Evolutionary conservation across 1,284 basidiomycete species (phyloP).

Genomic region (Austroboletus novae-zelandiae): DNA sequence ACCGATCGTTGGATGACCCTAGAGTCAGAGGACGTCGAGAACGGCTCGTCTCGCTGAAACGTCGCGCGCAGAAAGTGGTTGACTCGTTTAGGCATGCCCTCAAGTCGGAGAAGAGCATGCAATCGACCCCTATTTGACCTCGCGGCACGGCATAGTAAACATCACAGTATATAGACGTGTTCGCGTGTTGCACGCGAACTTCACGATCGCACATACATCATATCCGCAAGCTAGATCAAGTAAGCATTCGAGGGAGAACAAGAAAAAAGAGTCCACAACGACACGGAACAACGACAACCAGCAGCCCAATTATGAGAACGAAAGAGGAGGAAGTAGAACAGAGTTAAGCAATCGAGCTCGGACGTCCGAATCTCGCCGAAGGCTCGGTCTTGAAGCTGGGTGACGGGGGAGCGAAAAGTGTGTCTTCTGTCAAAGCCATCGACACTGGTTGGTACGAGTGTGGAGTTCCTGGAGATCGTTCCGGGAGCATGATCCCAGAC

Average conservation of each 20-base stretch:
- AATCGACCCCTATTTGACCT: constrained; percentile 24
- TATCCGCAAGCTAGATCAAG: constrained; percentile 13
- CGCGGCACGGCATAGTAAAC: constrained; percentile 26
- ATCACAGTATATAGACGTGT: constrained; percentile 18
- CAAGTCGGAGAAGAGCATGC: constrained; percentile 16
- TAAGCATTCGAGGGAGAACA: constrained; percentile 2
- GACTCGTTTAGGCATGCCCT: constrained; percentile 8
- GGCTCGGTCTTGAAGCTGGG: constrained; percentile 54
- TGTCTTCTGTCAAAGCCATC: constrained; percentile 73
- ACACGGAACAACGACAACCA: not conserved
- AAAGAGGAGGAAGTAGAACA: not conserved
- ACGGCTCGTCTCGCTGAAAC: constrained; percentile 20
- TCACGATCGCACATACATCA: constrained; percentile 5
- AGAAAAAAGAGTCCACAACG: constrained; percentile 9
- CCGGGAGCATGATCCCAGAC: constrained; percentile 6
- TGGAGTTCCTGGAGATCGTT: constrained; percentile 16
- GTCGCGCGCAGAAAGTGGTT: constrained; percentile 18
- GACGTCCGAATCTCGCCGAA: constrained; percentile 38
- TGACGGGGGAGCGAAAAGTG: constrained; percentile 56
- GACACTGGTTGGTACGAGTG: constrained; percentile 69
- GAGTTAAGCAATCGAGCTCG: constrained; percentile 44
- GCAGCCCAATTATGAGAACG: not conserved
- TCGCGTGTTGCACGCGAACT: constrained; percentile 1
- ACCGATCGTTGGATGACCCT: constrained; percentile 19
- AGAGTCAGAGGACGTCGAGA: constrained; percentile 14